phyloP scores from a whole-genome alignment of 345 rosid species.

The Syzygium oleosum region DNA sequence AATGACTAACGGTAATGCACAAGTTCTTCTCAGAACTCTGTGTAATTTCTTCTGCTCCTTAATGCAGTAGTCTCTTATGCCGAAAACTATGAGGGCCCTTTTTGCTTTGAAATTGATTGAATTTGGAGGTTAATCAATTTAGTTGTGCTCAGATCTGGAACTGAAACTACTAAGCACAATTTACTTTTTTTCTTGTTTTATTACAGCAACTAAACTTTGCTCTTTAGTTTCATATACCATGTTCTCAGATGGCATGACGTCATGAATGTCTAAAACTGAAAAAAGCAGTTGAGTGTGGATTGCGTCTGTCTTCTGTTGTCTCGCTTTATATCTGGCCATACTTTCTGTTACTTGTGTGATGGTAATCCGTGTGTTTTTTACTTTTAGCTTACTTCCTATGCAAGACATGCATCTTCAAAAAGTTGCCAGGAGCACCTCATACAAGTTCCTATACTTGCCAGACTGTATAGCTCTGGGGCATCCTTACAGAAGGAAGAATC shows the following conservation, averaged over 20 bases:
- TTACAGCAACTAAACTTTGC: not conserved
- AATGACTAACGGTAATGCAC: not conserved
- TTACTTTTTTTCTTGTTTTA: not conserved
- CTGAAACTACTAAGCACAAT: not conserved
- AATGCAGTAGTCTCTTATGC: not conserved
- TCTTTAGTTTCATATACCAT: not conserved
- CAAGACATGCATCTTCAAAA: constrained; percentile 26
- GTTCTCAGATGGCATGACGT: not conserved
- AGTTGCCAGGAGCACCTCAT: constrained; percentile 16
- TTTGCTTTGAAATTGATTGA: not conserved
- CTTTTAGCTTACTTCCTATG: constrained; percentile 34
- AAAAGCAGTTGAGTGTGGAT: not conserved
- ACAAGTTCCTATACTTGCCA: constrained; percentile 17
- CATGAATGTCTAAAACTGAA: not conserved
- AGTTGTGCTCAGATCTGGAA: not conserved
- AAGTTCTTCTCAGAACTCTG: not conserved
- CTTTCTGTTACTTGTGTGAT: not conserved
- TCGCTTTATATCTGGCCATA: not conserved
- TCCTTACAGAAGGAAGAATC: constrained; percentile 40
- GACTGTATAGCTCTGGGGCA: constrained; percentile 47
- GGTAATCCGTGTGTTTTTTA: not conserved
- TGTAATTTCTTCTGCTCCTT: not conserved
- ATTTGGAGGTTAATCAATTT: not conserved
- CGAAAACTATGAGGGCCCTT: not conserved
- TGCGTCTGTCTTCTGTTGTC: not conserved